Evolutionary conservation across 2,329 filamentous ascomycete species (phyloP).

Genomic region (Colletotrichum sp.): DNA sequence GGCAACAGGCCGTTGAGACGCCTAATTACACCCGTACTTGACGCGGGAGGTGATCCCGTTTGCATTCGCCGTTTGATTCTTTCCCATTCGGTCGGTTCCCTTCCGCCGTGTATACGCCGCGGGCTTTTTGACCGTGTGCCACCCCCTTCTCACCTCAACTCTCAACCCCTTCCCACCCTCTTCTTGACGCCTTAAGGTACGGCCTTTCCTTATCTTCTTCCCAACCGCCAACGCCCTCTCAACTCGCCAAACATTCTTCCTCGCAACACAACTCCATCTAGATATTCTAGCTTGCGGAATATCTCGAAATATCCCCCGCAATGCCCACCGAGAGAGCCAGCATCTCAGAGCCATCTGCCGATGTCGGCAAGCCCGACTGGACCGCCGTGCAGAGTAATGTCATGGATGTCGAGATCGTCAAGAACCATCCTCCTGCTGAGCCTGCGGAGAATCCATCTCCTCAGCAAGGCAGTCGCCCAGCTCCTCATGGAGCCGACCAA

Average conservation of each 20-base stretch:
- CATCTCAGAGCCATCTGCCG: not conserved
- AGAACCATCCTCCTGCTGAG: not conserved
- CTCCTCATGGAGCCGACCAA: not conserved
- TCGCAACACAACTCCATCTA: not conserved
- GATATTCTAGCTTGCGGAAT: not conserved
- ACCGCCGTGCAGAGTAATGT: not conserved
- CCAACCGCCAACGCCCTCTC: not conserved
- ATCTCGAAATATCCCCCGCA: not conserved
- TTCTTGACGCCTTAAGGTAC: not conserved
- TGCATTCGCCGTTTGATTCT: not conserved
- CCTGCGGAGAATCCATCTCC: not conserved
- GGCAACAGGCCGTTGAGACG: not conserved
- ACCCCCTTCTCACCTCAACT: not conserved
- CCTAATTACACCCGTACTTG: not conserved
- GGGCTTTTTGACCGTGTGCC: not conserved
- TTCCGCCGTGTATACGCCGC: not conserved
- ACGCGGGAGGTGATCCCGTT: not conserved
- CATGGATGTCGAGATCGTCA: not conserved
- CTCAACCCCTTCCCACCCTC: not conserved
- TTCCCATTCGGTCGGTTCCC: not conserved
- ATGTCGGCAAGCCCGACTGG: not conserved
- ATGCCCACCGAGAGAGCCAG: not conserved
- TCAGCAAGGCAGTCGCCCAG: not conserved
- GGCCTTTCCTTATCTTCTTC: not conserved
- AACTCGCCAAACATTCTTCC: not conserved